Conservation (phyloP, 2,329 filamentous ascomycete species). For the Aotearoamyces nothofagi region DNA sequence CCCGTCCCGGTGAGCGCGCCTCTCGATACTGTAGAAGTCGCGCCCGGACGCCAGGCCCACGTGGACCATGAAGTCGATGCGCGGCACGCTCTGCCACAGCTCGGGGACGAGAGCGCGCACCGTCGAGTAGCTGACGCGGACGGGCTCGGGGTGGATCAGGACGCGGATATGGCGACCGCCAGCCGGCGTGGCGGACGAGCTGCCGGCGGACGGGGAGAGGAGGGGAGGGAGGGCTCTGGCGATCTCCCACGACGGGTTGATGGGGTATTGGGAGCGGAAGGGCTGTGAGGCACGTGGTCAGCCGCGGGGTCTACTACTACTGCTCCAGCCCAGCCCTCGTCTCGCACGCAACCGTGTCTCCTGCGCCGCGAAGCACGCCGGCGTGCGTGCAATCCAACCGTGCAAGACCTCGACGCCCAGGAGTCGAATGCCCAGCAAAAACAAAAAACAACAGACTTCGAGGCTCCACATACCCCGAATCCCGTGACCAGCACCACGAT, state of each 20-base stretch:
- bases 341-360: no score
- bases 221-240: conserved; percentile 49
- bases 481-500: conserved; percentile 44
- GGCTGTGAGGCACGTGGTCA: conserved; percentile 44
- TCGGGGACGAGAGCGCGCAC: conserved; percentile 48
- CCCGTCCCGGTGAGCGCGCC: conserved; percentile 52
- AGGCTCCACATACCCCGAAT: conserved; percentile 43
- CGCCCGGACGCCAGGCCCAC: conserved; percentile 62
- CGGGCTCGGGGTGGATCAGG: conserved; percentile 45
- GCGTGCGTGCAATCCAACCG: no score
- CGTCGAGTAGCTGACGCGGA: conserved; percentile 56
- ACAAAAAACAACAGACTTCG: no score
- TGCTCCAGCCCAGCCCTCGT: no score
- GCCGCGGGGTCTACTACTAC: no score
- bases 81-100: conserved; percentile 26
- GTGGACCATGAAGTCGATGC: conserved; percentile 54
- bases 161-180: conserved; percentile 39
- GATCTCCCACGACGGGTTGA: conserved; percentile 75
- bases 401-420: no score
- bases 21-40: conserved; percentile 56
- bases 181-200: conserved; percentile 16
- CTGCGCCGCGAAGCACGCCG: no score
- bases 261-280: conserved; percentile 54
- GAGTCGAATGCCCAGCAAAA: no score
- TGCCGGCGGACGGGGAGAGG: conserved; percentile 23